These are phyloP conservation scores for Blepharisma stoltei DNA, from an alignment of 73 alveolate genomes.

Conservation along the genomic window DNA sequence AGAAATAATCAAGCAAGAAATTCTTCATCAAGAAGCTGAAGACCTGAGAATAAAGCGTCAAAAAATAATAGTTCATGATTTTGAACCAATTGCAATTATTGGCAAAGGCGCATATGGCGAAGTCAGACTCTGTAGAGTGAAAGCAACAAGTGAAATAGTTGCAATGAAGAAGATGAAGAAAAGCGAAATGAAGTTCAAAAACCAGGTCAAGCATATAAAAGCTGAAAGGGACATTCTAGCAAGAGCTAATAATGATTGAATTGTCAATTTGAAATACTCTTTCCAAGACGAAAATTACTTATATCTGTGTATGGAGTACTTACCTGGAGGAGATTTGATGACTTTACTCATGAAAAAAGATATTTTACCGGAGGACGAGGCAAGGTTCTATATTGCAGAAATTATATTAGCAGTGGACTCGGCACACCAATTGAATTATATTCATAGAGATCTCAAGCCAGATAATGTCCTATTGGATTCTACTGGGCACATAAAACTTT, in stretches of 20 bases:
- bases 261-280: slow-evolving; percentile 47
- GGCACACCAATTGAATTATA: slow-evolving; percentile 76
- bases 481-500: slow-evolving; percentile 74
- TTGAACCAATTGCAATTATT: slow-evolving; percentile 59
- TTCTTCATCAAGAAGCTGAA: slow-evolving; percentile 51
- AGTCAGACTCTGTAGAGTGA: slow-evolving; percentile 61
- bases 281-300: slow-evolving; percentile 48
- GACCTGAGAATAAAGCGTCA: too few species aligned
- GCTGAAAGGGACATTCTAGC: slow-evolving; percentile 83
- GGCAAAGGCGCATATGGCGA: slow-evolving; percentile 90
- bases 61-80: slow-evolving; percentile 29
- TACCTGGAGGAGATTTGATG: slow-evolving; percentile 66
- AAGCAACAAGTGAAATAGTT: slow-evolving; percentile 42
- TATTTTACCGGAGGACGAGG: slow-evolving; percentile 79
- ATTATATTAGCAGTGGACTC: slow-evolving; percentile 80
- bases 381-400: slow-evolving; percentile 77
- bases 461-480: slow-evolving; percentile 71
- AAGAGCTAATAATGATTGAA: slow-evolving; percentile 45
- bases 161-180: slow-evolving; percentile 66
- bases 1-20: slow-evolving; percentile 54
- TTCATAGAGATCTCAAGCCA: slow-evolving; percentile 84
- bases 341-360: slow-evolving; percentile 82
- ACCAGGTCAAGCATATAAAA: slow-evolving; percentile 51
- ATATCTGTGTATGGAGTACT: slow-evolving; percentile 51
- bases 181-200: slow-evolving; percentile 65